phyloP scores from a whole-genome alignment of 2,329 filamentous ascomycete species.

The Fusarium sterilihyphosum region DNA sequence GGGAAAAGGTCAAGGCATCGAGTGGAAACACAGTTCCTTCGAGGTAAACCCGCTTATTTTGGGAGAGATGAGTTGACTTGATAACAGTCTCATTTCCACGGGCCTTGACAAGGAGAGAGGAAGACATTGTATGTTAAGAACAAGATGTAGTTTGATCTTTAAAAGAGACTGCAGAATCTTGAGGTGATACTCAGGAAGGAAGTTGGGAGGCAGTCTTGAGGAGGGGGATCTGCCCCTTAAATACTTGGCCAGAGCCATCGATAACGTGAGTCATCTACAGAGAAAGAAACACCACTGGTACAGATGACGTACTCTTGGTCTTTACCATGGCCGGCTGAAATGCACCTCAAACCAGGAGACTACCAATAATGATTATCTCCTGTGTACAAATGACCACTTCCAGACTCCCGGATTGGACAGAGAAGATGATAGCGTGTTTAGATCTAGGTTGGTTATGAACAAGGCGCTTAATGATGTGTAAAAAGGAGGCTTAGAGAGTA shows the following conservation, averaged over 20 bases:
- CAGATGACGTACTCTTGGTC: background rate
- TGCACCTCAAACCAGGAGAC: background rate
- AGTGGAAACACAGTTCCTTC: background rate
- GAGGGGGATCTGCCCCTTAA: background rate
- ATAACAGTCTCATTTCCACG: background rate
- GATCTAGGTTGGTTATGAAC: background rate
- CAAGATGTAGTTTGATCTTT: background rate
- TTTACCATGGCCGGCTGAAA: background rate
- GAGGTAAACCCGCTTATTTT: rapidly evolving
- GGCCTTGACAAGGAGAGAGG: background rate
- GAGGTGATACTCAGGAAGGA: background rate
- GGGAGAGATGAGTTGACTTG: background rate
- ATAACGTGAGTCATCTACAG: background rate
- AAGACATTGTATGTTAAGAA: background rate
- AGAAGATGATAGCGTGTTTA: background rate
- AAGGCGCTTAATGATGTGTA: background rate
- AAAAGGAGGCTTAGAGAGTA: background rate
- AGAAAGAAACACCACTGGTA: background rate
- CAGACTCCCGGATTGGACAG: background rate
- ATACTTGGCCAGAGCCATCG: background rate
- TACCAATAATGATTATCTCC: background rate
- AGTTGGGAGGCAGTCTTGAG: background rate
- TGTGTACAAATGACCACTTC: background rate
- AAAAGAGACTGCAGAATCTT: background rate
- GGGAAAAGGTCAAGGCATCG: background rate